Evolutionary conservation across 345 rosid species (phyloP), one percentile per base, ranked within the genome.

Genomic region (Linum lewisii): DNA sequence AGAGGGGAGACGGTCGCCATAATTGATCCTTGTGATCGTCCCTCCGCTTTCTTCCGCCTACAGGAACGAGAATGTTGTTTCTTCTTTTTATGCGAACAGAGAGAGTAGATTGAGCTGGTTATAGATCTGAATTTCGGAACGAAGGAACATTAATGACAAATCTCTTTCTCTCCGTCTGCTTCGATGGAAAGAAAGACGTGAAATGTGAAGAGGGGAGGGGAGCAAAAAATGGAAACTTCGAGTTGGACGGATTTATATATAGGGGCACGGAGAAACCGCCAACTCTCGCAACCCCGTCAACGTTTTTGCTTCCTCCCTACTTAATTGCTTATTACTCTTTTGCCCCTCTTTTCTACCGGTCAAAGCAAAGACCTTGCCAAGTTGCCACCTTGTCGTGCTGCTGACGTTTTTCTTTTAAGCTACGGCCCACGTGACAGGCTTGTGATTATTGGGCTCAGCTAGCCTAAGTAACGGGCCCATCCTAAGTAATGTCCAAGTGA

Each of bases 1-100:
- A 52, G 56, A 20, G 56, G 56, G 25, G 56, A 52, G 8, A 52
- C 56, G 4, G 56, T 52, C 24, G 56, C 56, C 56, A 52, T 52
- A 11, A 19, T 24, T 11, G 15, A 21, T 19, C 13, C 22, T 24
- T 22, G 22, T 51, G 15, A 15, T 24, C 22, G 24, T 52, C 22
- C 11, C 11, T 13, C 56, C 34, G 34, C 7, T 52, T 52, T 11
- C 11, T 52, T 52, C 25, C 13, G 13, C 25, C 24, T 19, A 20
- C 15, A 52, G 25, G 10, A 51, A 52, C 13, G 14, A 15, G 20
- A 52, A 52, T 52, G 13, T 52, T 20, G n/a, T 8, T 42, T 42
- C 10, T 34, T 34, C 0, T 34, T 6, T 34, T 11, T 34, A 34
- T 5, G 38, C 5, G 5, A 11, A 11, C 10, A 4, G 4, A 42